A percentile compares a stretch with the other conserved stretches of the same genome.
These are phyloP conservation scores for Fistulina hepatica DNA, from an alignment of 1,284 basidiomycete species.

Conservation along the genomic window DNA sequence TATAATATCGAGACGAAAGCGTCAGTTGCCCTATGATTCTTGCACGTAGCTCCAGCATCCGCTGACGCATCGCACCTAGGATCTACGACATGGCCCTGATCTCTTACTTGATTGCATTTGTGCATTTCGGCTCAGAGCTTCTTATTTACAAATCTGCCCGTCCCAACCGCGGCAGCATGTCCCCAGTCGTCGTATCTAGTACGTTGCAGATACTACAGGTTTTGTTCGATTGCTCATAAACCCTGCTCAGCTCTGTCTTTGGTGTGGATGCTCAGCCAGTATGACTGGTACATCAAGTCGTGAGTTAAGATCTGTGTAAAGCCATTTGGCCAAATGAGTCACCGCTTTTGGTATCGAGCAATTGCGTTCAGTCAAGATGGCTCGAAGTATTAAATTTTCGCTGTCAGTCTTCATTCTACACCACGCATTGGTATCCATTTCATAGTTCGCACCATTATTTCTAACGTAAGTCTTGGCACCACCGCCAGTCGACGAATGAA, in stretches of 20 bases:
- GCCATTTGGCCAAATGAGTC: no score
- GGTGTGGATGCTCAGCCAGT: slow-evolving; percentile 75
- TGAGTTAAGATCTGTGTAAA: no score
- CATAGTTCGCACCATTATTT: no score
- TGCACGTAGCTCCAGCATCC: slow-evolving; percentile 9
- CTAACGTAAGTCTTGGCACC: no score
- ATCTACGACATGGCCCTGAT: slow-evolving; percentile 83
- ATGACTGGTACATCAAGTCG: slow-evolving; percentile 51
- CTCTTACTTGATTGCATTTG: slow-evolving; percentile 84
- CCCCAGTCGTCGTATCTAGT: slow-evolving; percentile 85
- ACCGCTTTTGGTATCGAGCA: no score
- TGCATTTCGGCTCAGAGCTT: slow-evolving; percentile 82
- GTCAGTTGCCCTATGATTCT: slow-evolving; percentile 35
- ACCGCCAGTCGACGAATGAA: no score
- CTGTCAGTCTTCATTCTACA: no score
- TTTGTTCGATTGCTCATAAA: slow-evolving; percentile 6
- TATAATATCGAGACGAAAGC: slow-evolving; percentile 74
- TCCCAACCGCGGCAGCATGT: slow-evolving; percentile 52
- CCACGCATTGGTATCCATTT: no score
- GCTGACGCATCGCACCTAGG: slow-evolving; percentile 30
- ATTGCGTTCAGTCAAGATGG: no score
- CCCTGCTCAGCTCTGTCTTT: slow-evolving; percentile 42
- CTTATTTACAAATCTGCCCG: slow-evolving; percentile 76
- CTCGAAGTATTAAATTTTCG: no score
- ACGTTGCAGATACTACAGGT: slow-evolving; percentile 25